Base-by-base conservation (phyloP, 495 filamentous ascomycete genomes). In the Bacidia rubella region DNA sequence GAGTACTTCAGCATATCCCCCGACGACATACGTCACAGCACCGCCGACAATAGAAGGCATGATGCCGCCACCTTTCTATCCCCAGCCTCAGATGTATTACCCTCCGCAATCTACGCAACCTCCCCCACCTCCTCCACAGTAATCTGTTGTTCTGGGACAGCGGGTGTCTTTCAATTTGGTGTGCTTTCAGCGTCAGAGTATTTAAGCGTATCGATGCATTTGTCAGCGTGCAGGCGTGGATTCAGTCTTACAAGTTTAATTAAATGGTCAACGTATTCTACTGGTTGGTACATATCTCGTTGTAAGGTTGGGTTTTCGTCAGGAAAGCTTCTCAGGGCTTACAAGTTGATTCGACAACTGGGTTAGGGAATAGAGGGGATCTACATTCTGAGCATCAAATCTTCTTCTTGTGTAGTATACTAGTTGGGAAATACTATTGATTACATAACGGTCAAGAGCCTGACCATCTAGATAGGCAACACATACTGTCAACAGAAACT, bases 1-100 rank as follows among this genome's bases (percentile, higher is more conserved):
- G 53, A 66, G 74, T 25, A 65, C 74, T 51, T 70, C 66, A 17
- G 57, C 76, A 2, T 79, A 75, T 52, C 15, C n/a, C n/a, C 67
- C 70, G 20, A 57, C 71, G 26, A 57, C 72, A 23, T 61, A 57
- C 35, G 80, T 20, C 10, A 50, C 47, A 15, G 47, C 47, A 12
- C 44, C 44, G 44, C 44, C 44, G n/a, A 25, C 44, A 22, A 50
- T 50, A 22, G 25, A 50, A 23, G 29, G 47, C 47, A 38, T 50
- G 19, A 38, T 38, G 7, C 72, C 70, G 17, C 83, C 85, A 5
- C 66, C 72, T 11, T 92, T 85, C 66, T 92, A 85, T 61, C 41
- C 12, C 5, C 90, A 87, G 62, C 77, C 82, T 26, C 83, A 71
- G n/a, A 74, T 81, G 54, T 83, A 85, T 59, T 92, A 86, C 62